Evolutionary conservation across 345 rosid genomes (phyloP).

Genomic region (Populus nigra): DNA sequence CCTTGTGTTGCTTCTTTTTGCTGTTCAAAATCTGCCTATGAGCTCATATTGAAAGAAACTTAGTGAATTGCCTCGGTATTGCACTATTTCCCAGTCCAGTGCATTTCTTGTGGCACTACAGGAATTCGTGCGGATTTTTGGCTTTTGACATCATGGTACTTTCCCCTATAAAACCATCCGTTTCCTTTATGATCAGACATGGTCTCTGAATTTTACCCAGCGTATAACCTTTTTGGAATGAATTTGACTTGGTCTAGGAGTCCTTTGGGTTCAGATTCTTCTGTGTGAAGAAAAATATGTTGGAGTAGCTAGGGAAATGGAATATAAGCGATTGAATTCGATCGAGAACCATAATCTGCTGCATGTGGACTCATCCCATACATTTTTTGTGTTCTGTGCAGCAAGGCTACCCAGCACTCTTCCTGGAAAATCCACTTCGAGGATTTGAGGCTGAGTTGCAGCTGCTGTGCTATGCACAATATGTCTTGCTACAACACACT

Average conservation of each 20-base stretch:
- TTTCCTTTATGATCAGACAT: not conserved
- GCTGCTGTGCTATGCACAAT: not conserved
- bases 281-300: not conserved
- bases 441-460: not conserved
- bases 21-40: not conserved
- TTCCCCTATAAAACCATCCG: not conserved
- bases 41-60: no score
- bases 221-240: not conserved
- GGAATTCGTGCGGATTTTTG: not conserved
- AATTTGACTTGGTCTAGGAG: not conserved
- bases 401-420: not conserved
- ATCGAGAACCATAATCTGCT: not conserved
- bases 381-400: not conserved
- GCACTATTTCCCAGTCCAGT: not conserved
- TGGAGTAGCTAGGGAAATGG: not conserved
- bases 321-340: not conserved
- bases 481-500: not conserved
- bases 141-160: not conserved
- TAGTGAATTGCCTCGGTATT: not conserved
- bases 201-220: not conserved
- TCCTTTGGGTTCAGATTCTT: not conserved
- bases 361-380: not conserved
- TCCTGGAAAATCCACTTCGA: not conserved
- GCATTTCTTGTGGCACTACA: not conserved
- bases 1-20: not conserved